Conservation (phyloP, 768 basidiomycete species). For the Rhodotorula paludigena region DNA sequence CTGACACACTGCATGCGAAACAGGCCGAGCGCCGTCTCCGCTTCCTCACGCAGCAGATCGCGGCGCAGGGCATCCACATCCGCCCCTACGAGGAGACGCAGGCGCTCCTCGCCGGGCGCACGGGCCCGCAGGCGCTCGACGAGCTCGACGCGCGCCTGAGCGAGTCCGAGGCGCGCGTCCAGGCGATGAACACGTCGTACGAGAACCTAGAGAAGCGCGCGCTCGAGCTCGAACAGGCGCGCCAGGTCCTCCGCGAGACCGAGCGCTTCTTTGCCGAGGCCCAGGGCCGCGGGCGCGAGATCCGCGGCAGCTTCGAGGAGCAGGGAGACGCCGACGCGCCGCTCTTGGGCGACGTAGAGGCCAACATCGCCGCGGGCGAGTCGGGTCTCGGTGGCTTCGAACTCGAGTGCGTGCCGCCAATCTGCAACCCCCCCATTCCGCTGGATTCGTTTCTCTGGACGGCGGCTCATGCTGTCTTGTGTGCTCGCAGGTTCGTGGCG, state of each 20-base stretch:
- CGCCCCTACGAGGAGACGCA: conserved; percentile 81
- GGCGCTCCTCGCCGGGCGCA: conserved; percentile 80
- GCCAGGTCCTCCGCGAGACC: conserved; percentile 90
- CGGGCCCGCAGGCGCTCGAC: conserved; percentile 87
- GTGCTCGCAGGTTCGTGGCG: conserved; percentile 72
- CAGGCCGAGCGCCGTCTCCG: conserved; percentile 89
- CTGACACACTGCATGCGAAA: conserved; percentile 45
- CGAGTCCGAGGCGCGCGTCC: conserved; percentile 77
- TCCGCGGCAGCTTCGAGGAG: conserved; percentile 85
- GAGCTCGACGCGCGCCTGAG: conserved; percentile 80
- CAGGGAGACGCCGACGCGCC: conserved; percentile 61
- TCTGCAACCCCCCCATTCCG: too few species aligned
- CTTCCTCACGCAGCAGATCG: conserved; percentile 80
- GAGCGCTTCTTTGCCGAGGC: conserved; percentile 82
- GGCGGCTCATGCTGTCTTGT: neutral
- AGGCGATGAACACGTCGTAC: conserved; percentile 89
- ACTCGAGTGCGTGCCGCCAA: conserved; percentile 63
- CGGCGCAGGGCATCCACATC: conserved; percentile 75
- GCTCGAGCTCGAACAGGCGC: conserved; percentile 82
- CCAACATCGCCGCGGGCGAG: conserved; percentile 58
- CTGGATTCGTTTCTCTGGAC: neutral
- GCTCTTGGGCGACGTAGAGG: conserved; percentile 76
- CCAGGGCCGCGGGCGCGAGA: conserved; percentile 57
- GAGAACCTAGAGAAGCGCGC: conserved; percentile 78
- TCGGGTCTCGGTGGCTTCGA: conserved; percentile 56